Conservation (phyloP, 768 basidiomycete species). For the Austroboletus eburneus region DNA sequence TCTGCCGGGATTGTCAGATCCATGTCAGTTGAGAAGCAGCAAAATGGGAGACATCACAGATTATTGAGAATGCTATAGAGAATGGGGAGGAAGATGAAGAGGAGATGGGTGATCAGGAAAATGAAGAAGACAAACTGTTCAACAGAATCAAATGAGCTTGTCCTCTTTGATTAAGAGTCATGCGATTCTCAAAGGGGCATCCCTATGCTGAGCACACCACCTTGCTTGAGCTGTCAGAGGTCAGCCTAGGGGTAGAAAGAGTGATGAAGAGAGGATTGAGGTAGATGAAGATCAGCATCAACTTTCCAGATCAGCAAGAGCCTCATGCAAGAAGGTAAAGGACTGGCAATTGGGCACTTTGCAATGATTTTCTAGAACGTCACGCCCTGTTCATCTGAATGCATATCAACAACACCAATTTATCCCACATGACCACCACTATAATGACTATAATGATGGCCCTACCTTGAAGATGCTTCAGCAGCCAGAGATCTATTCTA, state of each 20-base stretch:
- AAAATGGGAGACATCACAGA: no score
- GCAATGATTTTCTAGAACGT: background rate
- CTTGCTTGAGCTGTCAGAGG: background rate
- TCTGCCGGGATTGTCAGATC: background rate
- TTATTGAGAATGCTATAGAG: background rate
- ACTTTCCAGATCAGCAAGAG: background rate
- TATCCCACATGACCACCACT: background rate
- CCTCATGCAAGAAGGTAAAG: background rate
- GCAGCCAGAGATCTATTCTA: constrained; percentile 1
- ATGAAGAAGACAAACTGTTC: background rate
- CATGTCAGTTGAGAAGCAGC: background rate
- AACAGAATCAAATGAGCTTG: no score
- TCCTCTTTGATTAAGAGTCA: background rate
- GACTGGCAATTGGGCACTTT: background rate
- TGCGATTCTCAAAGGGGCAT: background rate
- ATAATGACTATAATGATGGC: constrained; percentile 7
- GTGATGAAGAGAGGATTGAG: background rate
- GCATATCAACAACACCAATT: background rate
- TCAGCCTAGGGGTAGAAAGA: background rate
- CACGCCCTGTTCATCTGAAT: background rate
- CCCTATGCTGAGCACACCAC: no score
- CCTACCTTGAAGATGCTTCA: constrained; percentile 9
- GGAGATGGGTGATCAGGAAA: background rate
- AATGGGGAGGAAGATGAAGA: background rate
- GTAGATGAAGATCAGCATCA: background rate